Percentiles rank a stretch among this genome's conserved stretches.
Evolutionary conservation across 805 yeast species (phyloP).

Genomic region (Candida quercuum): DNA sequence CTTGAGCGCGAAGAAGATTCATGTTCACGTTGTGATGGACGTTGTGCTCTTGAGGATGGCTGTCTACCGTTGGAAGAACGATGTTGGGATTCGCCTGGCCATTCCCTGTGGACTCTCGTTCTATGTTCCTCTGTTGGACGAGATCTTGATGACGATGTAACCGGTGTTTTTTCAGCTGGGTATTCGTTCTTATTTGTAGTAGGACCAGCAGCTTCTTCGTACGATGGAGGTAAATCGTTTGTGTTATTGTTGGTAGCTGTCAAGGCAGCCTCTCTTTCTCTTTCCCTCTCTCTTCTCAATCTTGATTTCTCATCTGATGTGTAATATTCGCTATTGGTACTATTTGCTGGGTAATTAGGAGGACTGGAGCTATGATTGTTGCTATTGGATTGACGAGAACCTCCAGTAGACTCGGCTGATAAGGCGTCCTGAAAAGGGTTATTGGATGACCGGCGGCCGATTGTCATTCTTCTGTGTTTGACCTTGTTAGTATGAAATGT

Average conservation of each 20-base stretch:
- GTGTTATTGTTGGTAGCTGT: too few relatives aligned
- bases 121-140: constrained; percentile 16
- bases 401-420: constrained; percentile 33
- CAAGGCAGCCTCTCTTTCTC: too few relatives aligned
- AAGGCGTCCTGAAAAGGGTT: constrained; percentile 51
- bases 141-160: constrained; percentile 18
- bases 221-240: constrained; percentile 52
- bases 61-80: neutral
- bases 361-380: too few relatives aligned
- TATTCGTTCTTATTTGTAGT: constrained; percentile 37
- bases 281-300: constrained; percentile 15
- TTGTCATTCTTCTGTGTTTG: constrained; percentile 13
- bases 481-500: too few relatives aligned
- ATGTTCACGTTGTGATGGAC: neutral
- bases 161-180: constrained; percentile 45
- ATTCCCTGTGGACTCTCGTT: constrained; percentile 6
- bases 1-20: neutral
- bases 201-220: constrained; percentile 63
- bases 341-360: constrained; percentile 32
- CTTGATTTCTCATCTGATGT: constrained; percentile 21
- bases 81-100: constrained; percentile 6
- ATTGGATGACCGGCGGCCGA: constrained; percentile 29
- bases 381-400: constrained; percentile 22
- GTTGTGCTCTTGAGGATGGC: neutral
- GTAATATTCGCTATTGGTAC: constrained; percentile 26